phyloP scores from a whole-genome alignment of 306 rosid genomes.

The Oxytropis ochrocephala region DNA sequence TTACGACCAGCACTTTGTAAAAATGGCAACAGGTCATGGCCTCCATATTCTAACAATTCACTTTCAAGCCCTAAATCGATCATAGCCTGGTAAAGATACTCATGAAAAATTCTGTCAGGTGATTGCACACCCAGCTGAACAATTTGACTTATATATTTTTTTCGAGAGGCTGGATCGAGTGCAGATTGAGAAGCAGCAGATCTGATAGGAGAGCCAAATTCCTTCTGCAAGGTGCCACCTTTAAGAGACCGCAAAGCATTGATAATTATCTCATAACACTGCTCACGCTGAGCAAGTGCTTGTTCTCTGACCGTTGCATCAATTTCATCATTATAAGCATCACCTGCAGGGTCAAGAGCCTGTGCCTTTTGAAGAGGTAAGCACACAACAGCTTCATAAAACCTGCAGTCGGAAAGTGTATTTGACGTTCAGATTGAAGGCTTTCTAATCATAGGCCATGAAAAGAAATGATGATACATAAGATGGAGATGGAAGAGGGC shows the following conservation, averaged over 20 bases:
- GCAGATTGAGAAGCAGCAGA: conserved; percentile 50
- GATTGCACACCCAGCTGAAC: conserved; percentile 96
- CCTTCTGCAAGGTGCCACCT: conserved; percentile 58
- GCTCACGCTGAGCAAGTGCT: conserved; percentile 74
- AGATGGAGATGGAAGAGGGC: not conserved
- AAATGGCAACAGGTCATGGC: conserved; percentile 89
- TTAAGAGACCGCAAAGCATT: conserved; percentile 74
- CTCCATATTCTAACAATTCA: conserved; percentile 90
- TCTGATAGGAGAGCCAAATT: conserved; percentile 75
- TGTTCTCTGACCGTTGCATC: conserved; percentile 73
- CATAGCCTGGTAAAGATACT: conserved; percentile 86
- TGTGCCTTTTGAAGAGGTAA: conserved; percentile 97
- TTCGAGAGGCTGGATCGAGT: conserved; percentile 74
- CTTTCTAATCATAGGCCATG: not conserved
- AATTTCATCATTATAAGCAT: conserved; percentile 83
- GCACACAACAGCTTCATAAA: conserved; percentile 94
- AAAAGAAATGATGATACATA: not conserved
- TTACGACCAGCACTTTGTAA: conserved; percentile 77
- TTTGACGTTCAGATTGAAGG: conserved; percentile 21
- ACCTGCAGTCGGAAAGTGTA: conserved; percentile 45
- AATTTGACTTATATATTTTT: conserved; percentile 77
- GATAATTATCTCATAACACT: conserved; percentile 86
- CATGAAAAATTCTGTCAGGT: conserved; percentile 79
- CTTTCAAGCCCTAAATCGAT: conserved; percentile 90
- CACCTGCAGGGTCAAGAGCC: conserved; percentile 86